Percentiles rank a stretch among this genome's conserved stretches.
phyloP scores from a whole-genome alignment of 2,329 filamentous ascomycete species.

The Aspergillus nomiae region DNA sequence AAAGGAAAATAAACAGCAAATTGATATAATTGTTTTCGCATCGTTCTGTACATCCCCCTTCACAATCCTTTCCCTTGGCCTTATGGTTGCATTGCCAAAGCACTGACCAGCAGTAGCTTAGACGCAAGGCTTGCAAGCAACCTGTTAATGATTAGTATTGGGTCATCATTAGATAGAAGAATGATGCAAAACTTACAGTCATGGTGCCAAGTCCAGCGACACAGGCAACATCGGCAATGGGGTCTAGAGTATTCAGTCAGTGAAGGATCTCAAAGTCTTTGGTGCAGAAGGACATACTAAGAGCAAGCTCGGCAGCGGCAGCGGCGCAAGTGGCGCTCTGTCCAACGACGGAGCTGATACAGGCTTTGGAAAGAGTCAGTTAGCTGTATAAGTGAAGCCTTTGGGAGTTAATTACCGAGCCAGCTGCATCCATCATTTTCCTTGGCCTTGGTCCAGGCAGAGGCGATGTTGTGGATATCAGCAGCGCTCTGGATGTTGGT shows the following conservation, averaged over 20 bases:
- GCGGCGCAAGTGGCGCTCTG: neutral
- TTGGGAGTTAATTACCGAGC: neutral
- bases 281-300: neutral
- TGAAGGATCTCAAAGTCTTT: neutral
- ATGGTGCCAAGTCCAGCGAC: neutral
- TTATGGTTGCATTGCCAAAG: neutral
- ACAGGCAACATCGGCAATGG: neutral
- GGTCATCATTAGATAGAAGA: neutral
- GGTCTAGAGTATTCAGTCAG: neutral
- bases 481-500: neutral
- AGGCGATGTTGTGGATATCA: neutral
- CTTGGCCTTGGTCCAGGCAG: neutral
- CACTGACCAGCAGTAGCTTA: neutral
- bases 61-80: neutral
- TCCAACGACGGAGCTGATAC: neutral
- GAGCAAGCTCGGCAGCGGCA: neutral
- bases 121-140: neutral
- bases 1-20: neutral
- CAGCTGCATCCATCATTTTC: neutral
- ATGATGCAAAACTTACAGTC: neutral
- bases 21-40: neutral
- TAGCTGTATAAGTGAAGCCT: neutral
- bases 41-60: neutral
- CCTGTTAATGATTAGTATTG: neutral
- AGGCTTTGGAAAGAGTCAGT: neutral